Evolutionary conservation across 495 filamentous ascomycete genomes (phyloP).

Genomic region (Neurospora sp.): DNA sequence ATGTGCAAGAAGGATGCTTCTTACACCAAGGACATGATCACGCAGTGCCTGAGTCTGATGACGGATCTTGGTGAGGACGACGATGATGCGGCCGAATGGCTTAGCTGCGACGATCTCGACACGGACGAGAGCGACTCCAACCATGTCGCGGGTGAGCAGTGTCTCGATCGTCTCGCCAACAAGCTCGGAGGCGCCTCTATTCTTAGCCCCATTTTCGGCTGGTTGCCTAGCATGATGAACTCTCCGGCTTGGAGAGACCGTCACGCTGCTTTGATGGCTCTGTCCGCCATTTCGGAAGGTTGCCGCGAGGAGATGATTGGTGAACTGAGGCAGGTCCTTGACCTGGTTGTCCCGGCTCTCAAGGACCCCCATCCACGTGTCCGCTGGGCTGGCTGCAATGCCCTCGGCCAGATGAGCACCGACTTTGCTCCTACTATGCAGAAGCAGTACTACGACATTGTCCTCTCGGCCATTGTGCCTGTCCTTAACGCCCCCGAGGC

Average conservation of each 20-base stretch:
- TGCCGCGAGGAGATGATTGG: conserved; percentile 93
- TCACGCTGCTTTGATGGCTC: conserved; percentile 97
- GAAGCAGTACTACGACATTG: conserved; percentile 78
- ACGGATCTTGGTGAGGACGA: conserved; percentile 96
- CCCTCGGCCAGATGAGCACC: conserved; percentile 99
- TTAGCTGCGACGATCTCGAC: conserved; percentile 86
- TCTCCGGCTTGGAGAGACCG: conserved; percentile 92
- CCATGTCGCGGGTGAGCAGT: conserved; percentile 97
- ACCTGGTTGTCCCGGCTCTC: conserved; percentile 87
- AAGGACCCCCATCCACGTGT: conserved; percentile 87
- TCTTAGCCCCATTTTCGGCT: conserved; percentile 86
- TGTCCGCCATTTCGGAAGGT: conserved; percentile 97
- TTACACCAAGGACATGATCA: conserved; percentile 94
- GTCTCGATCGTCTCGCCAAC: conserved; percentile 96
- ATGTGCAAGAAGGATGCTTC: conserved; percentile 90
- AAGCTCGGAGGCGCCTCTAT: conserved; percentile 84
- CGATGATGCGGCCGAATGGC: conserved; percentile 92
- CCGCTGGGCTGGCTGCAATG: conserved; percentile 96
- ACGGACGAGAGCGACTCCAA: conserved; percentile 94
- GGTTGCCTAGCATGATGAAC: conserved; percentile 96
- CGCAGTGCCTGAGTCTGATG: conserved; percentile 96
- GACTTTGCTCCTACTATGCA: conserved; percentile 99
- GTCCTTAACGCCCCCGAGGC: conserved; percentile 85
- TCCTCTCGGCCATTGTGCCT: conserved; percentile 83
- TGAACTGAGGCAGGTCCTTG: conserved; percentile 86